Conservation (phyloP, 441 rosid species). For the Arabidopsis hybrid region DNA sequence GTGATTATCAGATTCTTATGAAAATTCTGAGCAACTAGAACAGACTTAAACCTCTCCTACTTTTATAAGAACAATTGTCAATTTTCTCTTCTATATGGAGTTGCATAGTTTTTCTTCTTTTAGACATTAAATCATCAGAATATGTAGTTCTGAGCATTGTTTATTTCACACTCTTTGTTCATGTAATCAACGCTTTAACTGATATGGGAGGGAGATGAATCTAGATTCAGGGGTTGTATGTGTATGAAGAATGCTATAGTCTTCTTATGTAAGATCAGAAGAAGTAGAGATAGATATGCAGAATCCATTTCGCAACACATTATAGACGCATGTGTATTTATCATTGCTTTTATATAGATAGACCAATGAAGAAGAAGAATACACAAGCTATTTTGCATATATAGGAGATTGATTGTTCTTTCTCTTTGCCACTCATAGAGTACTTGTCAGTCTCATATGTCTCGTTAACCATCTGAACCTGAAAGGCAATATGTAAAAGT, state of each 20-base stretch:
- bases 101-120: background rate
- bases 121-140: background rate
- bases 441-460: background rate
- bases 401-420: background rate
- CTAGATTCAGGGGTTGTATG: background rate
- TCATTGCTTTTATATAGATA: background rate
- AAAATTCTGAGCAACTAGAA: background rate
- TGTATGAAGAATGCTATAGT: background rate
- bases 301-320: conserved; percentile 1
- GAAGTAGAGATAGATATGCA: conserved; percentile 2
- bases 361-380: background rate
- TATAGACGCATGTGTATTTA: background rate
- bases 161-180: conserved; percentile 15
- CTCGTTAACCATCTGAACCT: background rate
- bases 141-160: background rate
- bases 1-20: background rate
- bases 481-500: background rate
- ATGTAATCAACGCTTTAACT: background rate
- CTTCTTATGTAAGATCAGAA: conserved; percentile 13
- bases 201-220: background rate
- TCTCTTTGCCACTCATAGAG: conserved; percentile 8
- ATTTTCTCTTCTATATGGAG: background rate
- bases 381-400: background rate
- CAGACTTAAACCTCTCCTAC: background rate
- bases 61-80: background rate